These are phyloP conservation scores for Talaromyces borbonicus DNA, from an alignment of 495 filamentous ascomycete species.

Conservation along the genomic window DNA sequence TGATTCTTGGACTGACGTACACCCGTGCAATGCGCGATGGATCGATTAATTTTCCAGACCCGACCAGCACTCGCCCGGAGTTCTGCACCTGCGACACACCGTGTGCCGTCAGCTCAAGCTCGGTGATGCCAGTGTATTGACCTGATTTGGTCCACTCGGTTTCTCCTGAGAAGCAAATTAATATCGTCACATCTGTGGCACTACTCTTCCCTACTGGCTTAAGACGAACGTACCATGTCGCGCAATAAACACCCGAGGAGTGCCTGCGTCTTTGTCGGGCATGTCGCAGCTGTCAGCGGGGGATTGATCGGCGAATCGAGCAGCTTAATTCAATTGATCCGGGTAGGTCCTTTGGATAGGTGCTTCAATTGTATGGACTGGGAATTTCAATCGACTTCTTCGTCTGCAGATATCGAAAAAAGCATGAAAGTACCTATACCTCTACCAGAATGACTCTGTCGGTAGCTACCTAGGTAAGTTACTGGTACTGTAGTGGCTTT, in stretches of 20 bases:
- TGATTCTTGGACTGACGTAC: constrained; percentile 69
- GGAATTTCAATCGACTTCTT: too few species aligned
- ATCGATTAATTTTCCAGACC: constrained; percentile 66
- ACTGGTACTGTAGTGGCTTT: too few species aligned
- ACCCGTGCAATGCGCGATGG: constrained; percentile 62
- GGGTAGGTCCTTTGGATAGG: too few species aligned
- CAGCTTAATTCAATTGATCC: too few species aligned
- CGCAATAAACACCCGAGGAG: constrained; percentile 29
- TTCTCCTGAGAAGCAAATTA: constrained; percentile 44
- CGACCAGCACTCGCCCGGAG: constrained; percentile 63
- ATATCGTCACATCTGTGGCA: too few species aligned
- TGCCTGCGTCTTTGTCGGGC: constrained; percentile 37
- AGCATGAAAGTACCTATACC: too few species aligned
- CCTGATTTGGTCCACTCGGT: constrained; percentile 86
- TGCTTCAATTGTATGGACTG: too few species aligned
- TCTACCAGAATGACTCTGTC: too few species aligned
- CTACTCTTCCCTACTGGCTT: too few species aligned
- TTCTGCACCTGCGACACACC: constrained; percentile 63
- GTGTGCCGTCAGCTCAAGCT: constrained; percentile 66
- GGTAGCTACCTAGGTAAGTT: too few species aligned
- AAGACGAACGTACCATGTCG: constrained; percentile 22
- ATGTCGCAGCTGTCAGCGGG: constrained; percentile 12
- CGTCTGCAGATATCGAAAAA: too few species aligned
- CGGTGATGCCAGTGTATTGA: constrained; percentile 73
- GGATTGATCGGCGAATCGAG: too few species aligned